A percentile compares a stretch with the other conserved stretches of the same genome.
Evolutionary conservation across 1,139 yeast species (phyloP).

Genomic region (Protomyces pachydermus): DNA sequence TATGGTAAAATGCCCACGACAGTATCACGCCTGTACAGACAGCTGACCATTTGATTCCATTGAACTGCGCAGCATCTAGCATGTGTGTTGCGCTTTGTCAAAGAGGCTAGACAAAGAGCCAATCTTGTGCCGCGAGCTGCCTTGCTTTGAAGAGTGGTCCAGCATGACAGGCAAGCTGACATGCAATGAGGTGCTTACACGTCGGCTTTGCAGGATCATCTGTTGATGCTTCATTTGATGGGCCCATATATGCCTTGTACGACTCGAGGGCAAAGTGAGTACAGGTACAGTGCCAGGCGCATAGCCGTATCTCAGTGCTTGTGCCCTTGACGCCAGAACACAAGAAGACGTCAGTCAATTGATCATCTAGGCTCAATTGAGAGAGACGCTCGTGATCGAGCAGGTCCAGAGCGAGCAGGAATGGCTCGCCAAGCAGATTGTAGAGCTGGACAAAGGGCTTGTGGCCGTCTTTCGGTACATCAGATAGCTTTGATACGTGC

Average conservation of each 20-base stretch:
- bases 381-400: slow-evolving; percentile 6
- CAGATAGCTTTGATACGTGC: too few relatives aligned
- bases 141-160: not conserved
- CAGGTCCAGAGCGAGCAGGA: slow-evolving; percentile 17
- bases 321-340: slow-evolving; percentile 2
- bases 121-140: not conserved
- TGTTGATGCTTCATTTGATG: not conserved
- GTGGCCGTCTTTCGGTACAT: too few relatives aligned
- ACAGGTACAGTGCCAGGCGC: slow-evolving; percentile 26
- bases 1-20: too few relatives aligned
- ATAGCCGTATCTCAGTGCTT: slow-evolving; percentile 14
- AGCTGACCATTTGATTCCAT: too few relatives aligned
- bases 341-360: not conserved
- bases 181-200: slow-evolving; percentile 27
- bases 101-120: not conserved
- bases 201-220: not conserved
- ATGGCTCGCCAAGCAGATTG: slow-evolving; percentile 12
- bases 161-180: slow-evolving; percentile 7
- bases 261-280: slow-evolving; percentile 13
- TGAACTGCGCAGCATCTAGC: too few relatives aligned
- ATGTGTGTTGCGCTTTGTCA: too few relatives aligned
- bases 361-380: not conserved
- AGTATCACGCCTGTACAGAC: too few relatives aligned
- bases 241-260: not conserved
- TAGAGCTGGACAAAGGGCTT: slow-evolving; percentile 2